These are phyloP conservation scores for Leccinum disarticulatum DNA, from an alignment of 768 basidiomycete species.

Conservation along the genomic window DNA sequence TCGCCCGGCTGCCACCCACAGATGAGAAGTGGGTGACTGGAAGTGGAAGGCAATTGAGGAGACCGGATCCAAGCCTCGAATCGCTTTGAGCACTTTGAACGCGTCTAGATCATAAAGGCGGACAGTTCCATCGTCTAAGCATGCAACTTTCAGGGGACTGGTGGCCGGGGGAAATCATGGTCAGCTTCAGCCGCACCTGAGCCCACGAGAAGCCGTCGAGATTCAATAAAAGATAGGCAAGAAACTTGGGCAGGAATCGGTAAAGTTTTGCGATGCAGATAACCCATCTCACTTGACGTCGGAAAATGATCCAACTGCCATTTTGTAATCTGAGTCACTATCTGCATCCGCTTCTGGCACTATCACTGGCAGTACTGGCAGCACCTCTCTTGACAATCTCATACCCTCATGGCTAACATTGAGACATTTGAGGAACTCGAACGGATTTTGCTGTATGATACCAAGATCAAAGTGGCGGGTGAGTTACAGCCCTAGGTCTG, in stretches of 20 bases:
- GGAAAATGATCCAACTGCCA: background rate
- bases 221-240: conserved; percentile 49
- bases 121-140: conserved; percentile 67
- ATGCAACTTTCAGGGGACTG: conserved; percentile 1
- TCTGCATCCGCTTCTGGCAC: background rate
- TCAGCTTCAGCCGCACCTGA: conserved; percentile 46
- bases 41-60: conserved; percentile 58
- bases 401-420: conserved; percentile 13
- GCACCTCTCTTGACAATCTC: background rate
- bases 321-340: too few relatives aligned
- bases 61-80: conserved; percentile 59
- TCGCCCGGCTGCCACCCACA: conserved; percentile 69
- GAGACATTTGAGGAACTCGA: conserved; percentile 58
- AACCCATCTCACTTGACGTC: background rate
- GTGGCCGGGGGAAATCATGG: background rate
- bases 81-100: conserved; percentile 60
- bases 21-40: conserved; percentile 41
- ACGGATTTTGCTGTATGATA: conserved; percentile 54
- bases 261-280: conserved; percentile 26
- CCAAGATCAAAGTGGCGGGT: conserved; percentile 95
- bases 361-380: too few relatives aligned
- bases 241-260: conserved; percentile 52
- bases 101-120: conserved; percentile 63
- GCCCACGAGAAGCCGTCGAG: conserved; percentile 55
- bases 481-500: conserved; percentile 23